Conservation (phyloP, 2,329 filamentous ascomycete genomes). For the Aureobasidium sp. region DNA sequence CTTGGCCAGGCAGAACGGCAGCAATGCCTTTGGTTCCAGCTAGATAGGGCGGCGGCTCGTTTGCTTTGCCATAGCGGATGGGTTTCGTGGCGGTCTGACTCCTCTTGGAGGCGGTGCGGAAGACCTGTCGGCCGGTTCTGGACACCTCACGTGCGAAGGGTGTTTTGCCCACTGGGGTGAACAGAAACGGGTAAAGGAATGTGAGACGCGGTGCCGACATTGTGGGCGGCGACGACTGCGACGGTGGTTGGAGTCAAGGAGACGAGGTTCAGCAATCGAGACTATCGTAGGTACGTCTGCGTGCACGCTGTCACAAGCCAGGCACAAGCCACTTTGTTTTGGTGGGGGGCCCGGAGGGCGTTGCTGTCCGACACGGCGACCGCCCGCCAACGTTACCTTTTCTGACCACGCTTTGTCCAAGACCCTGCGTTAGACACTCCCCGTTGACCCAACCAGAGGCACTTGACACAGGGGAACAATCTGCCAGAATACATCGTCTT, state of each 20-base stretch:
- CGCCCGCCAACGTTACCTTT: neutral
- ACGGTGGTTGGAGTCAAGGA: neutral
- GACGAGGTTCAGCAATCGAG: neutral
- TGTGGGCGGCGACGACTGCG: neutral
- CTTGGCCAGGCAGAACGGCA: neutral
- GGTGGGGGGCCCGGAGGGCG: neutral
- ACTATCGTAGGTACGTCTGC: neutral
- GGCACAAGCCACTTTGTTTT: neutral
- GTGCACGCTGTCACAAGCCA: neutral
- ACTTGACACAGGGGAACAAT: neutral
- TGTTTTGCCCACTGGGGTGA: constrained; percentile 27
- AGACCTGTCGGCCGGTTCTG: constrained; percentile 24
- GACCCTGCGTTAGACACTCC: neutral
- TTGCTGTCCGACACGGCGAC: neutral
- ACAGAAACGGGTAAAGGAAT: constrained; percentile 43
- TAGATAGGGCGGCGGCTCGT: constrained; percentile 39
- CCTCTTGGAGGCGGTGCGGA: constrained; percentile 29
- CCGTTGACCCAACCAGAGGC: neutral
- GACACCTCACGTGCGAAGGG: constrained; percentile 21
- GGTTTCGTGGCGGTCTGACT: constrained; percentile 24
- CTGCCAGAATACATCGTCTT: neutral
- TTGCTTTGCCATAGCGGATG: constrained; percentile 43
- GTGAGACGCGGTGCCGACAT: constrained; percentile 41
- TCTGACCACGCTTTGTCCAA: neutral
- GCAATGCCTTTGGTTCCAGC: constrained; percentile 21